Base-by-base conservation (phyloP, 768 basidiomycete genomes). In the Kwoniella pini region DNA sequence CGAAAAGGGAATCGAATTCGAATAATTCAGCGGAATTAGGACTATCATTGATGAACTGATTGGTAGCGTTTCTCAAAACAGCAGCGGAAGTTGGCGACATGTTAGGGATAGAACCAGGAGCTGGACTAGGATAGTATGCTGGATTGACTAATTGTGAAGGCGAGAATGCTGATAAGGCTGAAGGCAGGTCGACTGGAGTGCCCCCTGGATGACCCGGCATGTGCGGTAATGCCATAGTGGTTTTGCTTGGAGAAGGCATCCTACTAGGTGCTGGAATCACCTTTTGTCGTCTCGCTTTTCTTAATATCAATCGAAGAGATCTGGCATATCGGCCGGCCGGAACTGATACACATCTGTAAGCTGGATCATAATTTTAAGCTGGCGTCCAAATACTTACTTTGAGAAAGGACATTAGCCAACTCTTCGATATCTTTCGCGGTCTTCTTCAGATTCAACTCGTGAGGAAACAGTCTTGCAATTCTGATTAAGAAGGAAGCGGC, bases 321-420 rank as follows among this genome's bases (percentile, higher is more conserved):
- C 91, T 79, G 9, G 93, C 93, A 68, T 96, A 97, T 54, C 93
- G 86, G 71, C 91, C 91, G 12, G 91, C 94, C 22, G 93, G 92
- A 60, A 94, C 92, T 93, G 70, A 19, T 21, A 36, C n/a, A n/a
- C 9, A 54, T 33, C 12, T 27, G 27, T 57, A 49, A 64, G 62
- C 45, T 30, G n/a, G 27, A n/a, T n/a, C n/a, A n/a, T n/a, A 36
- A 50, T 40, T 21, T 42, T n/a, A 30, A 27, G 17, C 17, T 27
- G 19, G 12, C 24, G n/a, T 24, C 36, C 26, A 11, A n/a, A 11
- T 7, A 77, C 86, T 70, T 75, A 94, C 92, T 88, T 76, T 87
- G 85, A 1, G 88, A 85, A 81, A 97, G 85, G 17, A 92, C 81
- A 40, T 79, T 81, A 0, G 88, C 86, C 2, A 97, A 81, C 42